Conservation (phyloP, 2,329 filamentous ascomycete species). For the Fusarium tanahbumbuense region DNA sequence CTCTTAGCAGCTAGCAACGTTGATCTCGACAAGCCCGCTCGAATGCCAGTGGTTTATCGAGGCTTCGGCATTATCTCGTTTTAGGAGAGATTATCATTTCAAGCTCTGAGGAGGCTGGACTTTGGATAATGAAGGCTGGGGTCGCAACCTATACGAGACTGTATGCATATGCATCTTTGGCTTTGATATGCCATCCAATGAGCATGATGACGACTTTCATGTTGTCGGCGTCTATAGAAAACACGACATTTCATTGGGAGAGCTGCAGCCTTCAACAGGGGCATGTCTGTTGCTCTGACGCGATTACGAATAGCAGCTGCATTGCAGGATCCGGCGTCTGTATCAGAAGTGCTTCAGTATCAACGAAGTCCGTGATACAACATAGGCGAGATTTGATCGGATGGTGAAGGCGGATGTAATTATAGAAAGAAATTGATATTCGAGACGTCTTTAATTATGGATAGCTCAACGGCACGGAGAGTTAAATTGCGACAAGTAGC, state of each 20-base stretch:
- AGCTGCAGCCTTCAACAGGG: not conserved
- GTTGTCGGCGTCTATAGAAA: not conserved
- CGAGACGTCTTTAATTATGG: slow-evolving; percentile 33
- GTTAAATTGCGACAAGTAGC: slow-evolving; percentile 39
- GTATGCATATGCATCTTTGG: not conserved
- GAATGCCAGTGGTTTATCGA: not conserved
- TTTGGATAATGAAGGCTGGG: not conserved
- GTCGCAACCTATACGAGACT: not conserved
- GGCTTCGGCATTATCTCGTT: not conserved
- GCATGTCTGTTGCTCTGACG: not conserved
- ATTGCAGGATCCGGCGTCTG: not conserved
- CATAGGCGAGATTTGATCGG: slow-evolving; percentile 46
- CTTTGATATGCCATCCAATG: not conserved
- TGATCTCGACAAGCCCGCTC: not conserved
- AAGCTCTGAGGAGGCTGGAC: not conserved
- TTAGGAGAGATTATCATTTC: not conserved
- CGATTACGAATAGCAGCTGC: not conserved
- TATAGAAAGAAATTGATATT: slow-evolving; percentile 1
- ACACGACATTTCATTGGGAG: not conserved
- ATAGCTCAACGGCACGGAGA: slow-evolving; percentile 38
- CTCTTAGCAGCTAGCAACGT: slow-evolving; percentile 19
- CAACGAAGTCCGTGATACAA: slow-evolving; percentile 2
- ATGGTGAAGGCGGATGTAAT: slow-evolving; percentile 31
- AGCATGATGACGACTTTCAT: not conserved
- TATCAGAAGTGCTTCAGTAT: slow-evolving; percentile 10